Evolutionary conservation across 2,329 filamentous ascomycete genomes (phyloP), one percentile per base, ranked within the genome.

Genomic region (Fusarium sp.): DNA sequence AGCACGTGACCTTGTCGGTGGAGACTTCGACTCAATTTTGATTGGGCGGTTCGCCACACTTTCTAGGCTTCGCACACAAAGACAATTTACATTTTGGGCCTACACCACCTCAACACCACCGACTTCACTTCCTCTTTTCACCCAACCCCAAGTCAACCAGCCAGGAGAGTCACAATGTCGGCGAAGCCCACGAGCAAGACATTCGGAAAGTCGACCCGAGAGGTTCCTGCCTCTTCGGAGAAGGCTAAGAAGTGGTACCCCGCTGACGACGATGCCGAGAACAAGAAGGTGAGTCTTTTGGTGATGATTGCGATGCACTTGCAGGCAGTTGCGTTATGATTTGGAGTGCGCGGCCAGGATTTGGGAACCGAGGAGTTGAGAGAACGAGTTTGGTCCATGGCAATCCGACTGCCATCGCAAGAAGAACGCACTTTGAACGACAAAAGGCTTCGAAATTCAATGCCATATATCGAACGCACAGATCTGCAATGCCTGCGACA

Each of bases 231-330:
- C 86, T 86, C 89, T 86, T 89, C 89, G 83, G 91, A 97, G 87
- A 97, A 97, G 93, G 95, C 95, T 82, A 91, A 93, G 90, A 98
- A 98, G 90, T 99, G 95, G 94, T 99, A 99, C 89, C 94, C 94
- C 85, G 93, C 94, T 84, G 93, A 97, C 86, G 95, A 98, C 86
- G 93, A 95, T 83, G 84, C 90, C 84, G 88, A 92, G 87, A 90
- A 91, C 82, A 97, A 95, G 91, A 95, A 97, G 93, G 96, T 99
- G 91, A 90, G 94, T 93, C 81, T 65, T 75, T 27, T 65, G 68
- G 60, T 71, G 68, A 76, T 76, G 68, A 41, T 64, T 66, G 57
- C 72, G 70, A 77, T 76, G 71, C 64, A 57, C 70, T 49, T 44
- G 63, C 67, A 63, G 62, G 54, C 75, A 58, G 64, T 59, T 68